Evolutionary conservation across 768 basidiomycete species (phyloP), one percentile per base, ranked within the genome.

Genomic region (Fibroporia radiculosa): DNA sequence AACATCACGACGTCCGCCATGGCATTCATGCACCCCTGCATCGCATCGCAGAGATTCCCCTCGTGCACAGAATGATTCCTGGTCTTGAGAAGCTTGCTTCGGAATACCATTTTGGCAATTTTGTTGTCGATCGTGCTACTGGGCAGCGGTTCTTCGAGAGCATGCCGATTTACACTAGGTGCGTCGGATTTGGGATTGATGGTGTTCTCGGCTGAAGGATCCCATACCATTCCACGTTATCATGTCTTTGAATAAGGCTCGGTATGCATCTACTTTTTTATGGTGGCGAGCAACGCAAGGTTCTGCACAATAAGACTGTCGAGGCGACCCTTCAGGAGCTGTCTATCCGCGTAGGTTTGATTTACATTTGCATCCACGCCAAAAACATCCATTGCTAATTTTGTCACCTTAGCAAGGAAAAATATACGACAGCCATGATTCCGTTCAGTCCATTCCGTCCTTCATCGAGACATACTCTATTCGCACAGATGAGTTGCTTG

Each of bases 221-320:
- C 40, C 40, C 45, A 52, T 32, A 49, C 48, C 24, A 49, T 55
- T n/a, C n/a, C n/a, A n/a, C n/a, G n/a, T n/a, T n/a, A n/a, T n/a
- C n/a, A 31, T 31, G 7, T 31, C 10, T 8, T 8, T 31, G 29
- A 31, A 31, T n/a, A 35, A 70, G 70, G 31, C 67, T 84, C 36
- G 82, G 80, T 6, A 88, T 88, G 86, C 85, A 88, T 54, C 68
- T 89, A 4, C 62, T 88, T 22, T 89, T 85, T 53, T 75, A 75
- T 35, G 78, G 81, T 2, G 69, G 62, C 27, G 66, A 69, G 34
- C 72, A 78, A 49, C 59, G 72, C 32, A 70, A 67, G 48, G 11
- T 79, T 5, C 63, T 83, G 4, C 72, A 75, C 33, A 70, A 53
- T 24, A 64, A 68, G 33, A 66, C 49, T 25, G 65, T 82, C 8